A percentile compares a stretch with the other conserved stretches of the same genome.
Conservation (phyloP, 371 early-diverging fungal species). For the Nematocida sp. region DNA sequence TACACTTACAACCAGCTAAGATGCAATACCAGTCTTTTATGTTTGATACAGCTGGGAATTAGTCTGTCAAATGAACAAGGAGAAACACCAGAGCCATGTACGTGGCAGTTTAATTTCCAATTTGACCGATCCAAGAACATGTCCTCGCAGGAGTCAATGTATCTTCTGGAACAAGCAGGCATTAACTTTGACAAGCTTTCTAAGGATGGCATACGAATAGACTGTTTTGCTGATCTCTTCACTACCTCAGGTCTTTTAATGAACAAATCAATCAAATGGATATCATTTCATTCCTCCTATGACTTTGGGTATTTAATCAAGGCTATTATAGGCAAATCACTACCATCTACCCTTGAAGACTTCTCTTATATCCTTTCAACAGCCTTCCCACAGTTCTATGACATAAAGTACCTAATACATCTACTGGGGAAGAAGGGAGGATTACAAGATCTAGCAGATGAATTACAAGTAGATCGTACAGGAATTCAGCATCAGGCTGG, state of each 20-base stretch:
- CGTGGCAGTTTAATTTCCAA: constrained; percentile 99
- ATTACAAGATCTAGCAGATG: constrained; percentile 93
- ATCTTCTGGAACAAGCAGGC: constrained; percentile 83
- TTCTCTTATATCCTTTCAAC: constrained; percentile 84
- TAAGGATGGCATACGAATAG: constrained; percentile 87
- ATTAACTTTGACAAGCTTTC: constrained; percentile 93
- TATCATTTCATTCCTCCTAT: constrained; percentile 94
- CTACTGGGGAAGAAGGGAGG: constrained; percentile 78
- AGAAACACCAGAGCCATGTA: constrained; percentile 74
- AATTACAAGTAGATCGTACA: constrained; percentile 75
- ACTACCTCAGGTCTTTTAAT: constrained; percentile 91
- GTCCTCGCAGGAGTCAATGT: constrained; percentile 97
- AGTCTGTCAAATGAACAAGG: constrained; percentile 87
- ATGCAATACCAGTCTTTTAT: constrained; percentile 93
- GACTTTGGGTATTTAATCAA: constrained; percentile 98
- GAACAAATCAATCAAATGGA: constrained; percentile 82
- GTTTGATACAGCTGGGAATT: constrained; percentile 94
- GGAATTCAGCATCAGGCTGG: constrained; percentile 99
- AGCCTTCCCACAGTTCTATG: constrained; percentile 93
- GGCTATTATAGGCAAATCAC: constrained; percentile 76
- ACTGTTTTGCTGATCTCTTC: constrained; percentile 88
- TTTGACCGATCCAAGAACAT: constrained; percentile 86
- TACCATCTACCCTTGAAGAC: constrained; percentile 81
- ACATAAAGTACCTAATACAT: constrained; percentile 93
- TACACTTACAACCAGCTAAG: constrained; percentile 81